These are phyloP conservation scores for Groenewaldozyma sp. DNA, from an alignment of 1,139 yeast species.

Conservation along the genomic window DNA sequence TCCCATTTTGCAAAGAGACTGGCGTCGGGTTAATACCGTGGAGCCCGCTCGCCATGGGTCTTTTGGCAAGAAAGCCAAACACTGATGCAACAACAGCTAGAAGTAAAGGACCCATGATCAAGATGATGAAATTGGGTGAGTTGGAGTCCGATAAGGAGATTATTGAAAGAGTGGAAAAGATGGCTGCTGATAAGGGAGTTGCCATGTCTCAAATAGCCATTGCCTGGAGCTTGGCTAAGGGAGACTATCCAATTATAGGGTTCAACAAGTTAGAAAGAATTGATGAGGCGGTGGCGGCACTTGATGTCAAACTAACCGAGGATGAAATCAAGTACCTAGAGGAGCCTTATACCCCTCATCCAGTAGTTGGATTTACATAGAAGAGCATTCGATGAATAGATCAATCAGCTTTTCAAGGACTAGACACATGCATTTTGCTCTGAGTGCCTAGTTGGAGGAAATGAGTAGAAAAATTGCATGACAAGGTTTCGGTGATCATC, in stretches of 20 bases:
- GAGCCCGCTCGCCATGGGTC: conserved; percentile 44
- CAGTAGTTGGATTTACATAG: not conserved
- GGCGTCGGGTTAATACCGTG: conserved; percentile 43
- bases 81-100: conserved; percentile 21
- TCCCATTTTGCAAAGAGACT: conserved; percentile 39
- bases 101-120: conserved; percentile 3
- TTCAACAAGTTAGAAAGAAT: conserved; percentile 41
- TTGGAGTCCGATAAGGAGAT: conserved; percentile 25
- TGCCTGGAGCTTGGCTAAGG: conserved; percentile 48
- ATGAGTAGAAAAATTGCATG: no score
- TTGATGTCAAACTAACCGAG: conserved; percentile 35
- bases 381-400: no score
- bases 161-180: conserved; percentile 42
- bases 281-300: conserved; percentile 44
- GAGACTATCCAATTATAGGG: conserved; percentile 47
- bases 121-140: conserved; percentile 16
- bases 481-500: no score
- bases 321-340: conserved; percentile 42
- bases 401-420: no score
- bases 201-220: conserved; percentile 47
- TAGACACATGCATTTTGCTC: no score
- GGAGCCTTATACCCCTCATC: conserved; percentile 37
- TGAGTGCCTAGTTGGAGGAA: no score
- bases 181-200: conserved; percentile 37
- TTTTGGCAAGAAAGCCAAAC: conserved; percentile 35